These are phyloP conservation scores for Pichia cephalocereana DNA, from an alignment of 805 yeast genomes.

Conservation along the genomic window DNA sequence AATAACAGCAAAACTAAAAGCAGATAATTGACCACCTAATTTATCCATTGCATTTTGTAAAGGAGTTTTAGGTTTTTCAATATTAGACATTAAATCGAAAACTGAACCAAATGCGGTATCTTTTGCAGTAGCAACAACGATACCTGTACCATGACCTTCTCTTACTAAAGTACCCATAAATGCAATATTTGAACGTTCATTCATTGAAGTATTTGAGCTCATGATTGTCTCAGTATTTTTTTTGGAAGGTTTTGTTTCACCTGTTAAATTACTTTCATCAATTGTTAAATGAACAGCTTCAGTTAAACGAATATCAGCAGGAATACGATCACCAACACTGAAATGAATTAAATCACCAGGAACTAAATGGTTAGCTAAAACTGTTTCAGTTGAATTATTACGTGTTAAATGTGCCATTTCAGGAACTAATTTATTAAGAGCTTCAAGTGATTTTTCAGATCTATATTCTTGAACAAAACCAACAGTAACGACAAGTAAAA, in stretches of 20 bases:
- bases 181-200: conserved; percentile 71
- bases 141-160: conserved; percentile 91
- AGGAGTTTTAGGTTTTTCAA: conserved; percentile 97
- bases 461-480: conserved; percentile 97
- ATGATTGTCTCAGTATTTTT: conserved; percentile 44
- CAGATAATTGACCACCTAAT: conserved; percentile 82
- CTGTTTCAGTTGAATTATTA: conserved; percentile 68
- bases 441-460: conserved; percentile 90
- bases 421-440: conserved; percentile 87
- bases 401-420: conserved; percentile 93
- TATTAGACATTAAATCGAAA: conserved; percentile 88
- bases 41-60: conserved; percentile 92
- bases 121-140: conserved; percentile 84
- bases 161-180: conserved; percentile 97
- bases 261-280: conserved; percentile 93
- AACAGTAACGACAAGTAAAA: conserved; percentile 86
- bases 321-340: conserved; percentile 88
- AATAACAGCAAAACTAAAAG: conserved; percentile 77
- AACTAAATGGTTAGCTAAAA: conserved; percentile 77
- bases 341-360: conserved; percentile 95
- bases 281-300: conserved; percentile 72
- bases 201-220: conserved; percentile 21
- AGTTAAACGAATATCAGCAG: conserved; percentile 84
- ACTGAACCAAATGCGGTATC: conserved; percentile 92
- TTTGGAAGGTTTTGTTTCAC: conserved; percentile 84